A percentile compares a stretch with the other conserved stretches of the same genome.
Conservation (phyloP, 257 asterid species). For the Solanum bukasovii region DNA sequence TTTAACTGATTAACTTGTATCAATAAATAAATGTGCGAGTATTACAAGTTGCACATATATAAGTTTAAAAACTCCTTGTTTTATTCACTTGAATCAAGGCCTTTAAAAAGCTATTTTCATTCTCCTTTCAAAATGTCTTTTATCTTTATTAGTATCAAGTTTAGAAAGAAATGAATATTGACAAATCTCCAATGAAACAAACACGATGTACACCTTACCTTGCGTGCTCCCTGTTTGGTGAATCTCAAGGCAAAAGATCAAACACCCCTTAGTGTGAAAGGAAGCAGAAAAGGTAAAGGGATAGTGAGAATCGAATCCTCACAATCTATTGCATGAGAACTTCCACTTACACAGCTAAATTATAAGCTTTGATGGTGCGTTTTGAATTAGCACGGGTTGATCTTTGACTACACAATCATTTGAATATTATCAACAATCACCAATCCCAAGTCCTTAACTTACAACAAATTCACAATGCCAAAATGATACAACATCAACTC, state of each 20-base stretch:
- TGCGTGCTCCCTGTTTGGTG: background rate
- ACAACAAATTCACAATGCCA: background rate
- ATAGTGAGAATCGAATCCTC: background rate
- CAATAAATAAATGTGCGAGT: background rate
- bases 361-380: background rate
- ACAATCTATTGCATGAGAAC: background rate
- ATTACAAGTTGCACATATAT: background rate
- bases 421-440: background rate
- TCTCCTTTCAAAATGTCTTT: background rate
- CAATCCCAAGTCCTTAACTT: background rate
- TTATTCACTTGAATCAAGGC: background rate
- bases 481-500: background rate
- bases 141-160: background rate
- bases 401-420: background rate
- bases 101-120: background rate
- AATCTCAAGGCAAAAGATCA: background rate
- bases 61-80: background rate
- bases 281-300: background rate
- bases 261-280: background rate
- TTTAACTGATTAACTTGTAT: no score
- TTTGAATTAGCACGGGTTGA: background rate
- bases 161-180: background rate
- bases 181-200: background rate
- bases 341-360: background rate
- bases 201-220: background rate